These are phyloP conservation scores for Coniochaeta pulveracea DNA, from an alignment of 2,329 filamentous ascomycete species.

Conservation along the genomic window DNA sequence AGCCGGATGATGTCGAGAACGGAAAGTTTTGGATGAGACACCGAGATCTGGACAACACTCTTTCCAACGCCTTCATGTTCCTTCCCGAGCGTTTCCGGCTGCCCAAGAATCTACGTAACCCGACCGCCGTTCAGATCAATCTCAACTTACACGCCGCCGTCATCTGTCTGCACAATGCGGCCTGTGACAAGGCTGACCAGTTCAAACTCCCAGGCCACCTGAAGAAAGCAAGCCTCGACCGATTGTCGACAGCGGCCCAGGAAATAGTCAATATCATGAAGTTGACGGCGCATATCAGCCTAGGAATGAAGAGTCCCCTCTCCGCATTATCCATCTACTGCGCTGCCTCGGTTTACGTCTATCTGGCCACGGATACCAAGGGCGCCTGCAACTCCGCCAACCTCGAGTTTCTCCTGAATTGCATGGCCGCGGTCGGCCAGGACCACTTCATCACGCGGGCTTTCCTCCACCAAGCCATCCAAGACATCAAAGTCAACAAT, in stretches of 20 bases:
- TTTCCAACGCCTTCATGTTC: conserved; percentile 68
- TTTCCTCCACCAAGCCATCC: conserved; percentile 72
- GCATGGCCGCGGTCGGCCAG: conserved; percentile 66
- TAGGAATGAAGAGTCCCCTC: conserved; percentile 46
- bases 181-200: conserved; percentile 71
- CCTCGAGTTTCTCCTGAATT: conserved; percentile 65
- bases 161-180: conserved; percentile 83
- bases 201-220: conserved; percentile 54
- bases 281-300: conserved; percentile 59
- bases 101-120: conserved; percentile 55
- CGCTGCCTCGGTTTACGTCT: conserved; percentile 71
- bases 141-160: conserved; percentile 80
- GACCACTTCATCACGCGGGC: conserved; percentile 68
- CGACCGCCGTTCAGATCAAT: conserved; percentile 70
- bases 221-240: conserved; percentile 57
- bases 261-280: conserved; percentile 80
- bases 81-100: conserved; percentile 66
- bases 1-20: conserved; percentile 59
- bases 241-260: conserved; percentile 69
- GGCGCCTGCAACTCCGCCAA: conserved; percentile 33
- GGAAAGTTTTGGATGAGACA: conserved; percentile 83
- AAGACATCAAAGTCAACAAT: conserved; percentile 57
- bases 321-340: conserved; percentile 72
- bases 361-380: conserved; percentile 57
- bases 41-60: conserved; percentile 66